A percentile compares a stretch with the other conserved stretches of the same genome.
Conservation (phyloP, 192 early-diverging fungal species). For the Chytriomyces confervae region DNA sequence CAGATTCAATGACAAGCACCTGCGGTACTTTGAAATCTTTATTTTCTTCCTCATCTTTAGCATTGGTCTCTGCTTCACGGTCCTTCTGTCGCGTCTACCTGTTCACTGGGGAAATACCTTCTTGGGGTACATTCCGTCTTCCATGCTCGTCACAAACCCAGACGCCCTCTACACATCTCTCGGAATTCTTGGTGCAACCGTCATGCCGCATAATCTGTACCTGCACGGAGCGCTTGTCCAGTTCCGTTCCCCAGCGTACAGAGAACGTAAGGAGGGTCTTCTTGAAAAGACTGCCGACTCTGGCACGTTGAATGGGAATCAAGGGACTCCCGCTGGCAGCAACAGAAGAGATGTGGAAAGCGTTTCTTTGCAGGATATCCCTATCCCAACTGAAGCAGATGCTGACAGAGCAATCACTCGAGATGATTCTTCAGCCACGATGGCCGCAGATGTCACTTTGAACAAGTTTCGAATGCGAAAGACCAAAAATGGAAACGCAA, state of each 20-base stretch:
- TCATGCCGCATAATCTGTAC: conserved; percentile 88
- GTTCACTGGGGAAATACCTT: conserved; percentile 68
- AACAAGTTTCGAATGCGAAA: no score
- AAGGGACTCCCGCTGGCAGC: no score
- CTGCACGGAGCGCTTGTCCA: conserved; percentile 76
- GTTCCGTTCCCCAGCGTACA: conserved; percentile 23
- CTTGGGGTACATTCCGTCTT: conserved; percentile 67
- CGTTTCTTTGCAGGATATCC: not conserved
- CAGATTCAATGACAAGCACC: conserved; percentile 57
- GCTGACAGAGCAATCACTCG: not conserved
- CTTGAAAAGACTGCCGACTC: not conserved
- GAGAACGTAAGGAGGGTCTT: not conserved
- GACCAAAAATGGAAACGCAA: not conserved
- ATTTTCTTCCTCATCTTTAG: conserved; percentile 68
- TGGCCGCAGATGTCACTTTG: not conserved
- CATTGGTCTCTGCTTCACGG: conserved; percentile 70
- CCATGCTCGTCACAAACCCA: conserved; percentile 61
- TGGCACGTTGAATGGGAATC: no score
- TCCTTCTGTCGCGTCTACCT: conserved; percentile 61
- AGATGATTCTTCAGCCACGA: not conserved
- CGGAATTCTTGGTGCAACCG: conserved; percentile 84
- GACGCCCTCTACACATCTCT: conserved; percentile 69
- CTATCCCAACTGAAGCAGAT: not conserved
- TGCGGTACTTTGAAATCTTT: conserved; percentile 69
- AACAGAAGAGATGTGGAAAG: not conserved